phyloP scores from a whole-genome alignment of 768 basidiomycete species.

The Cystofilobasidium ferigula region DNA sequence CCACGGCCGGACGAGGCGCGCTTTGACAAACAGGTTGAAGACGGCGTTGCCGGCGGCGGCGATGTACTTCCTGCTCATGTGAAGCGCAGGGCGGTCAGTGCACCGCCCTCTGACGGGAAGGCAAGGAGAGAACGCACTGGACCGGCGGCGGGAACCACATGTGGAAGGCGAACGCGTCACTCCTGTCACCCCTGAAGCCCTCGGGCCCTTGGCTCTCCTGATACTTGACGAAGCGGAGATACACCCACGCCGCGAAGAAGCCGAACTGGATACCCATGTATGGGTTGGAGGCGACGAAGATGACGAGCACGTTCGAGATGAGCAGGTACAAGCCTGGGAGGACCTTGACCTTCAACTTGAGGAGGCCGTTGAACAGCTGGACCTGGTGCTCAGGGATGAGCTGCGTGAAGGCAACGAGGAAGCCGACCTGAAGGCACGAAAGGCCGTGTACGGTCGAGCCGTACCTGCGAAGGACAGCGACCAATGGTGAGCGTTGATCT shows the following conservation, averaged over 20 bases:
- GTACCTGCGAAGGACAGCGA: constrained; percentile 47
- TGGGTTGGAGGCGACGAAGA: constrained; percentile 34
- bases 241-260: constrained; percentile 94
- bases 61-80: constrained; percentile 53
- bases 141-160: constrained; percentile 95
- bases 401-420: constrained; percentile 94
- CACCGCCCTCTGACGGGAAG: not conserved
- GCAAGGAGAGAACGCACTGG: constrained; percentile 54
- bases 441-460: constrained; percentile 85
- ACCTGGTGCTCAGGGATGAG: constrained; percentile 97
- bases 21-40: constrained; percentile 48
- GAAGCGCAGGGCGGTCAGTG: not conserved
- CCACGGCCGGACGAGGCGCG: constrained; percentile 63
- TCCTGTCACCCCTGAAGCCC: constrained; percentile 68
- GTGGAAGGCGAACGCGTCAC: constrained; percentile 88
- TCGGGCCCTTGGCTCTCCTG: constrained; percentile 54
- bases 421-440: constrained; percentile 75
- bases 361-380: constrained; percentile 64
- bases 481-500: not conserved
- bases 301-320: constrained; percentile 57
- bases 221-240: constrained; percentile 93
- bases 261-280: constrained; percentile 72
- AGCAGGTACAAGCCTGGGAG: constrained; percentile 92
- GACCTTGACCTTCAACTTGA: constrained; percentile 84
- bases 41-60: constrained; percentile 56